phyloP scores from a whole-genome alignment of 108 stramenopile genomes.

The Skeletonema marinoi region DNA sequence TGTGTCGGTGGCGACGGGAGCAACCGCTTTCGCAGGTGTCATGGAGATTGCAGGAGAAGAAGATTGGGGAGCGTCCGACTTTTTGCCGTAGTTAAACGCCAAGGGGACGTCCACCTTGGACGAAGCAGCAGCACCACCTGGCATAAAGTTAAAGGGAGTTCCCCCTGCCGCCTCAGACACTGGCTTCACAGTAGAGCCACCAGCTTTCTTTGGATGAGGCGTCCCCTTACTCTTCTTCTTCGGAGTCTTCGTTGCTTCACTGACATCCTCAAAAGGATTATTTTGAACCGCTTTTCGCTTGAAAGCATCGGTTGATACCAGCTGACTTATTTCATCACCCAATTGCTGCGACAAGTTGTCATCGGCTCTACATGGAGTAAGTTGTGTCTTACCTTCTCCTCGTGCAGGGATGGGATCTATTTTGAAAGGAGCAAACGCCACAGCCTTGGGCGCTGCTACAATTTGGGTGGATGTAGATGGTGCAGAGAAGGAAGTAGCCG shows the following conservation, averaged over 20 bases:
- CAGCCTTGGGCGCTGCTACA: neutral
- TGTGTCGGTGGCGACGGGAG: constrained; percentile 1
- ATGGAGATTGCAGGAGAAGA: neutral
- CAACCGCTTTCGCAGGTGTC: neutral
- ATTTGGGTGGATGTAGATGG: neutral
- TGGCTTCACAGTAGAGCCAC: neutral
- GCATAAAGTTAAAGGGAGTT: constrained; percentile 41
- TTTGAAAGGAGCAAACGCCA: neutral
- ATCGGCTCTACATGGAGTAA: neutral
- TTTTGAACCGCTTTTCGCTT: neutral
- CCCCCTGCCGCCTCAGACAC: neutral
- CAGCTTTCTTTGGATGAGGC: neutral
- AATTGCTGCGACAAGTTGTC: neutral
- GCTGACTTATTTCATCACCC: neutral
- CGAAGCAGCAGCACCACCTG: constrained; percentile 26
- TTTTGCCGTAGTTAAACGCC: constrained; percentile 21
- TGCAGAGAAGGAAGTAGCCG: neutral
- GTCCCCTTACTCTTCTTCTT: neutral
- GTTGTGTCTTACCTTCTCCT: neutral
- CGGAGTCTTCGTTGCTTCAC: neutral
- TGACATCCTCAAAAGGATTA: neutral
- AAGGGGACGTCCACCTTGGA: constrained; percentile 16
- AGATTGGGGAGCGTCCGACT: neutral
- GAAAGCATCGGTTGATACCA: neutral
- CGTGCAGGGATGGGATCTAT: neutral